A percentile compares a stretch with the other conserved stretches of the same genome.
phyloP scores from a whole-genome alignment of 1,284 basidiomycete species.

The Marasmius tenuissimus region DNA sequence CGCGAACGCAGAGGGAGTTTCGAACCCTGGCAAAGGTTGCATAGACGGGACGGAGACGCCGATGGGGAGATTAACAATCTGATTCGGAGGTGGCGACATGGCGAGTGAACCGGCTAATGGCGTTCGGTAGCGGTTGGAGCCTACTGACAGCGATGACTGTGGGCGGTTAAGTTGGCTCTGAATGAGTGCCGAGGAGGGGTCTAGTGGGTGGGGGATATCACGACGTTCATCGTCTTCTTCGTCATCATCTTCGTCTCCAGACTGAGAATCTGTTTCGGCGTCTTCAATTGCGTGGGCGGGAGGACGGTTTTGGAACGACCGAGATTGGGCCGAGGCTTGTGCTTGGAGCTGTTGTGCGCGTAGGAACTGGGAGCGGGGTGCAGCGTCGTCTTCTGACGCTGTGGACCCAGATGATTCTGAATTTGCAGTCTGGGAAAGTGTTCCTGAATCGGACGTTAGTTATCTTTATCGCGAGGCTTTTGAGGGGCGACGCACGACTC shows the following conservation, averaged over 20 bases:
- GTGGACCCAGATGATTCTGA: slow-evolving; percentile 66
- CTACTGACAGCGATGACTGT: slow-evolving; percentile 61
- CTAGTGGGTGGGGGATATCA: slow-evolving; percentile 36
- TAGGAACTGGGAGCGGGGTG: background rate
- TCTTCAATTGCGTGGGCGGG: slow-evolving; percentile 15
- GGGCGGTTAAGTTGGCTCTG: slow-evolving; percentile 52
- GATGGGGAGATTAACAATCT: background rate
- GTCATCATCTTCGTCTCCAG: slow-evolving; percentile 38
- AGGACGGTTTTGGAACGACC: slow-evolving; percentile 13
- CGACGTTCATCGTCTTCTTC: slow-evolving; percentile 50
- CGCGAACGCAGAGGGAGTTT: slow-evolving; percentile 72
- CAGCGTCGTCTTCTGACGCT: slow-evolving; percentile 39
- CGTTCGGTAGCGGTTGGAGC: slow-evolving; percentile 73
- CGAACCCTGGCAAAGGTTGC: slow-evolving; percentile 72
- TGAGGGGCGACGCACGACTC: slow-evolving; percentile 52
- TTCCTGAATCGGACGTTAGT: slow-evolving; percentile 31
- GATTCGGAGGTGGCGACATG: slow-evolving; percentile 50
- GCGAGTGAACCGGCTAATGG: slow-evolving; percentile 63
- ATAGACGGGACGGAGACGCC: slow-evolving; percentile 36
- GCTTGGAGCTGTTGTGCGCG: background rate
- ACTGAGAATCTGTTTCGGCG: slow-evolving; percentile 23
- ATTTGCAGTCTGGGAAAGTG: slow-evolving; percentile 45
- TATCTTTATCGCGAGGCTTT: no score
- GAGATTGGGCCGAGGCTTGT: slow-evolving; percentile 1
- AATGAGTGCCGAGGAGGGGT: slow-evolving; percentile 28